Evolutionary conservation across 2,329 filamentous ascomycete species (phyloP).

Genomic region (Lasiodiplodia sp.): DNA sequence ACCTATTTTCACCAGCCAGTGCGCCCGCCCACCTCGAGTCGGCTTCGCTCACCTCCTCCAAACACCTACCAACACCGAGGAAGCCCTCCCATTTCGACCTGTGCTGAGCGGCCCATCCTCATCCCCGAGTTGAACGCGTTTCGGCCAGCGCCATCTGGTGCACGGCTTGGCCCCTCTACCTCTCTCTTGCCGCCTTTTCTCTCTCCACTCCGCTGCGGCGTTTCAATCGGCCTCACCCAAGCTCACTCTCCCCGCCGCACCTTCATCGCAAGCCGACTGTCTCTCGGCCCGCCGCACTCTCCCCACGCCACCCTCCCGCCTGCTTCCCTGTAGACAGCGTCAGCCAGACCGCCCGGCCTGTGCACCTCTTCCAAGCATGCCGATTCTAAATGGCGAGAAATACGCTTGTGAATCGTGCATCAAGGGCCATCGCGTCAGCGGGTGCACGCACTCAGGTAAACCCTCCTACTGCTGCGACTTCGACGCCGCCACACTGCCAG

Average conservation of each 20-base stretch:
- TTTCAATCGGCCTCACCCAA: slow-evolving; percentile 41
- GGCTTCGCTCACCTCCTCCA: slow-evolving; percentile 31
- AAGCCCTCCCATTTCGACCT: slow-evolving; percentile 40
- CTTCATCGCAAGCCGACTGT: slow-evolving; percentile 11
- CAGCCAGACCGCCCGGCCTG: slow-evolving; percentile 31
- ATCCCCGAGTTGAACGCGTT: slow-evolving; percentile 46
- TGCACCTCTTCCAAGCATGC: slow-evolving; percentile 41
- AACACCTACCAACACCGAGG: slow-evolving; percentile 1
- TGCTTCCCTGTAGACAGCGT: slow-evolving; percentile 26
- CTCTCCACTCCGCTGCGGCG: slow-evolving; percentile 40
- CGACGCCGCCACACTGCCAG: slow-evolving; percentile 1
- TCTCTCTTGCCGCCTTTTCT: slow-evolving; percentile 32
- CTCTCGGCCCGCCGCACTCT: slow-evolving; percentile 12
- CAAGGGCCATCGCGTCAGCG: slow-evolving; percentile 97
- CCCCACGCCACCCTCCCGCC: not conserved
- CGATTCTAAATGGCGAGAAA: slow-evolving; percentile 81
- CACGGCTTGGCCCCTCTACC: slow-evolving; percentile 44
- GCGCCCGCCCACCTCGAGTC: no score
- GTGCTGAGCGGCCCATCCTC: slow-evolving; percentile 42
- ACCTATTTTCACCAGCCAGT: no score
- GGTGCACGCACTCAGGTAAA: slow-evolving; percentile 92
- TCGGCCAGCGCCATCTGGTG: slow-evolving; percentile 51
- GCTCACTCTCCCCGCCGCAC: slow-evolving; percentile 20
- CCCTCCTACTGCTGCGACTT: slow-evolving; percentile 30
- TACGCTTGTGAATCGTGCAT: slow-evolving; percentile 98